phyloP scores from a whole-genome alignment of 73 alveolate genomes.

The Uronychia binucleata region DNA sequence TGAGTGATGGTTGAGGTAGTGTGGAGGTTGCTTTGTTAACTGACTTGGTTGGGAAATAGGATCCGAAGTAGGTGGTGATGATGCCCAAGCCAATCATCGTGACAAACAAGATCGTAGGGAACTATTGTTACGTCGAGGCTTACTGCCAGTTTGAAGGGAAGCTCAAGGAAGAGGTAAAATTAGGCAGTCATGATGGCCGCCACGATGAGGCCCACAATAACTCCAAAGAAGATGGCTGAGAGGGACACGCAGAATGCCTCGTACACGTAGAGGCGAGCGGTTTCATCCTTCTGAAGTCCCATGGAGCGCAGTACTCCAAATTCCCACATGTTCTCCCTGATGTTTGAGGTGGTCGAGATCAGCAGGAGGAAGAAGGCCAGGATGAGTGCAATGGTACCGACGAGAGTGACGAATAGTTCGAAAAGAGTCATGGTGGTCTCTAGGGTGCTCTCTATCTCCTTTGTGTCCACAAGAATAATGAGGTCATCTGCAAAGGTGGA shows the following conservation, averaged over 20 bases:
- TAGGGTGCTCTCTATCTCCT: slow-evolving; percentile 69
- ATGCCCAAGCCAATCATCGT: slow-evolving; percentile 79
- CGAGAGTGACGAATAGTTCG: slow-evolving; percentile 78
- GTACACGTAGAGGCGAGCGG: slow-evolving; percentile 88
- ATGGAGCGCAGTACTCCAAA: slow-evolving; percentile 96
- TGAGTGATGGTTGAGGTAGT: too few species aligned
- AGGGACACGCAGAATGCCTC: slow-evolving; percentile 90
- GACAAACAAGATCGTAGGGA: slow-evolving; percentile 85
- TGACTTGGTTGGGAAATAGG: slow-evolving; percentile 87
- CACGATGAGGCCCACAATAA: slow-evolving; percentile 87
- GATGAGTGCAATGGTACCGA: slow-evolving; percentile 88
- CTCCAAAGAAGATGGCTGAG: slow-evolving; percentile 87
- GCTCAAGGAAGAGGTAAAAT: slow-evolving; percentile 90
- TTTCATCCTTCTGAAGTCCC: slow-evolving; percentile 85
- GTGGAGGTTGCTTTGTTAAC: slow-evolving; percentile 81
- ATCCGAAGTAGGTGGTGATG: slow-evolving; percentile 84
- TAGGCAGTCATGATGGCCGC: slow-evolving; percentile 90
- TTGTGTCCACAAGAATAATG: slow-evolving; percentile 67
- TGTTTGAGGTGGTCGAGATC: slow-evolving; percentile 89
- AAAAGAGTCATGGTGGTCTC: slow-evolving; percentile 69
- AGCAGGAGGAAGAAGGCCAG: slow-evolving; percentile 92
- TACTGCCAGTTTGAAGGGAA: slow-evolving; percentile 85
- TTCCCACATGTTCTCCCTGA: slow-evolving; percentile 95
- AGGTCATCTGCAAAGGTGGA: slow-evolving; percentile 76
- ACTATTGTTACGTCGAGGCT: slow-evolving; percentile 32